phyloP scores from a whole-genome alignment of 768 basidiomycete genomes.

The Pleurotus platypus region DNA sequence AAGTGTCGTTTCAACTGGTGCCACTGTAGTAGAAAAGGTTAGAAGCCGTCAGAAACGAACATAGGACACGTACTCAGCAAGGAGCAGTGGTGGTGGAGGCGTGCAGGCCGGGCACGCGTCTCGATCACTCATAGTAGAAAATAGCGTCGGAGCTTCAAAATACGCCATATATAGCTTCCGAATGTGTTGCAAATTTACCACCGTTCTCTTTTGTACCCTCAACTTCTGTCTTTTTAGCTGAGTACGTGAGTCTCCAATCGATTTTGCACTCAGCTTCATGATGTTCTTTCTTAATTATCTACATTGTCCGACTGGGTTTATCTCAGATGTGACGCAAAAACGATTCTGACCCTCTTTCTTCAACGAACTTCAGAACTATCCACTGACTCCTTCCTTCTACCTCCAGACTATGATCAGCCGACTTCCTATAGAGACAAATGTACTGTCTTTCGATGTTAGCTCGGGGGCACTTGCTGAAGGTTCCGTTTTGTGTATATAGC shows the following conservation, averaged over 20 bases:
- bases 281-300: slow-evolving; percentile 69
- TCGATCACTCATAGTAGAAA: slow-evolving; percentile 3
- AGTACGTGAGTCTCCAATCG: not conserved
- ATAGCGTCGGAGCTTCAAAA: slow-evolving; percentile 3
- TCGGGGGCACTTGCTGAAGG: slow-evolving; percentile 14
- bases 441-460: slow-evolving; percentile 5
- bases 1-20: slow-evolving; percentile 64
- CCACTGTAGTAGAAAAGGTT: slow-evolving; percentile 40
- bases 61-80: not conserved
- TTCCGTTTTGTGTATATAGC: slow-evolving; percentile 24
- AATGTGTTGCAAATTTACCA: slow-evolving; percentile 5
- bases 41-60: not conserved
- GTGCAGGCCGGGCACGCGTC: slow-evolving; percentile 2
- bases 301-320: slow-evolving; percentile 79
- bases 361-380: slow-evolving; percentile 11
- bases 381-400: not conserved
- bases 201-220: slow-evolving; percentile 2
- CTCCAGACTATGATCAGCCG: not conserved
- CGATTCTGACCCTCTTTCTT: slow-evolving; percentile 24
- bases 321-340: slow-evolving; percentile 47
- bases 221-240: not conserved
- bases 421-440: not conserved
- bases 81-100: not conserved
- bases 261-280: slow-evolving; percentile 29
- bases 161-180: not conserved